Evolutionary conservation across 2,329 filamentous ascomycete species (phyloP), one percentile per base, ranked within the genome.

Genomic region (Fusarium caatingaense): DNA sequence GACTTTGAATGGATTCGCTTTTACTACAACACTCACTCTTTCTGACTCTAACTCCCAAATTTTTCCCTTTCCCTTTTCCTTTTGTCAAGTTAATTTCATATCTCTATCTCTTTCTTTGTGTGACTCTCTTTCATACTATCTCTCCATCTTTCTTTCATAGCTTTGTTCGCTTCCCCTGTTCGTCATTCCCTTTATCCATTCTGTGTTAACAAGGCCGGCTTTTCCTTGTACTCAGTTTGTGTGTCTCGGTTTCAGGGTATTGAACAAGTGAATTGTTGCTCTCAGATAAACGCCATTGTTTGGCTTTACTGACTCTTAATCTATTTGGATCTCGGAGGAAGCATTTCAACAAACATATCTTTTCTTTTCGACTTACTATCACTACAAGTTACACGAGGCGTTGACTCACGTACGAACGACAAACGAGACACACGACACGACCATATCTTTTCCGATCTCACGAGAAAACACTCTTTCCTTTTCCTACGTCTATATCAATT

Each of bases 191-290:
- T 63, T 60, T 68, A 54, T 48, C 15, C 59, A 53, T 60, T 60
- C 37, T 44, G 50, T 44, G 50, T 57, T 41, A 59, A 63, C 49
- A 65, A 65, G 56, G 57, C 42, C 53, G 45, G 56, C 34, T 65
- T 54, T 58, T 23, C 46, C 56, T 65, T 60, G 42, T 45, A 53
- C 40, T 55, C 46, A 32, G 65, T 56, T 64, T 64, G 53, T 47
- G 51, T 63, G 49, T 50, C 21, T 59, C 56, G 20, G 56, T 58
- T 25, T 57, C 49, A 63, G 46, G 28, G 44, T 45, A 32, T 54
- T 53, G 60, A 67, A 64, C 67, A 69, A 72, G 66, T 65, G 49
- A 49, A 44, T 53, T 57, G 60, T 53, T 21, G 49, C 23, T 53
- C n/a, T 9, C n/a, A 61, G 47, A 45, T 27, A 30, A 47, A 47